Base-by-base conservation (phyloP, 2,329 filamentous ascomycete species). In the Cordyceps fumosorosea region DNA sequence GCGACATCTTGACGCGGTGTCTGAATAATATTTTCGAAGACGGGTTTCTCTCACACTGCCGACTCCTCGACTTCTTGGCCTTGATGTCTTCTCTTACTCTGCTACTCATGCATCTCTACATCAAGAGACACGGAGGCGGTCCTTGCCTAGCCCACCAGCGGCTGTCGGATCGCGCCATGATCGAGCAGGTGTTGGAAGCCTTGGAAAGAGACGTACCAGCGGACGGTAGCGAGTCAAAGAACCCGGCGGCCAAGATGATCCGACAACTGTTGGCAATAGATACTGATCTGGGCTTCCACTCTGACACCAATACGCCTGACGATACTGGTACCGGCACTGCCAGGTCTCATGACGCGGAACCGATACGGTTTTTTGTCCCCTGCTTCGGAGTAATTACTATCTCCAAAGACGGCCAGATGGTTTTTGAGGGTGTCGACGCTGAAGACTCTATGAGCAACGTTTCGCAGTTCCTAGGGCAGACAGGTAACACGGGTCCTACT, bases 11-110 rank as follows among this genome's bases (percentile, higher is more conserved):
- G 10, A 64, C 65, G 6, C 72, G 75, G 18, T 76, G 73, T 63
- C 67, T 76, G 52, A 56, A 68, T 16, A 71, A 74, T 60, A 74
- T 73, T 29, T 68, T 51, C 14, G 70, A 72, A 64, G 71, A 72
- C 32, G 56, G 64, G 0, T 67, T 70, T 10, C 67, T 70, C 5
- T 69, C 66, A 54, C 71, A 69, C 67, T 77, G 70, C 61, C 72
- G 75, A 0, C 65, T 67, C 0, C 66, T 73, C 18, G 76, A 78
- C 64, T 75, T 78, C 62, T 63, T 76, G n/a, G 72, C 72, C 4
- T 67, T 78, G 5, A 66, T 75, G 37, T 73, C 77, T 1, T 68
- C 68, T 6, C 71, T 76, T 63, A 74, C 75, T 4, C 67, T 79
- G 4, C 60, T 74, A 3, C 68, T 79, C 10, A 73, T 72, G 8